These are phyloP conservation scores for Xylaria grammica DNA, from an alignment of 495 filamentous ascomycete species.

Conservation along the genomic window DNA sequence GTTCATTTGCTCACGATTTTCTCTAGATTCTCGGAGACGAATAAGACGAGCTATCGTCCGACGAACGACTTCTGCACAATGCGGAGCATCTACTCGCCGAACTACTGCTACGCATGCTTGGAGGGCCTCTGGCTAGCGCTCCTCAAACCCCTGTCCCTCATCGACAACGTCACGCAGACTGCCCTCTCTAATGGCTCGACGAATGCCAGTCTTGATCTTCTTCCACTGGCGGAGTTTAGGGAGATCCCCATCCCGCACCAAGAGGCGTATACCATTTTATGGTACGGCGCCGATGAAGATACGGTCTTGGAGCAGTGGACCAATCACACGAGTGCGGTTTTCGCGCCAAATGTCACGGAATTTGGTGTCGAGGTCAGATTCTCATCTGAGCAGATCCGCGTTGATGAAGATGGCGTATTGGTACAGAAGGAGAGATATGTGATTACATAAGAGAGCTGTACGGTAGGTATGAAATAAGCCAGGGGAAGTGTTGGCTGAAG, in stretches of 20 bases:
- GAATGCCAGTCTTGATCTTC: conserved; percentile 27
- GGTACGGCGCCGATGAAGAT: conserved; percentile 30
- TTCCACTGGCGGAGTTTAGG: conserved; percentile 32
- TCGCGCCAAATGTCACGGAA: conserved; percentile 19
- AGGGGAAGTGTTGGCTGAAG: too few relatives aligned
- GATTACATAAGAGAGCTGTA: not conserved
- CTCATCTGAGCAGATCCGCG: conserved; percentile 30
- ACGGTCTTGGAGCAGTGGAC: conserved; percentile 27
- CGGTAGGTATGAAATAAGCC: too few relatives aligned
- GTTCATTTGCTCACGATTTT: not conserved
- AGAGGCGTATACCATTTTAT: conserved; percentile 30
- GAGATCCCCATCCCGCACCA: conserved; percentile 22
- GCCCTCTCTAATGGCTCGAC: conserved; percentile 24
- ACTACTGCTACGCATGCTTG: conserved; percentile 33
- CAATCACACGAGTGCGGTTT: conserved; percentile 28
- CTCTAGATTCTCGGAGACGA: conserved; percentile 27
- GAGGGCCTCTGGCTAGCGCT: conserved; percentile 34
- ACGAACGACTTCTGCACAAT: conserved; percentile 33
- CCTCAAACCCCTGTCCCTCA: conserved; percentile 21
- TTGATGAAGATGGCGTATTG: conserved; percentile 18
- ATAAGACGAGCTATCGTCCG: conserved; percentile 31
- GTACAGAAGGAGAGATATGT: conserved; percentile 28
- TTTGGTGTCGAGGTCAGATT: conserved; percentile 33
- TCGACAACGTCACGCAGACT: conserved; percentile 31
- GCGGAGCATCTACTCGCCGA: conserved; percentile 27